A percentile compares a stretch with the other conserved stretches of the same genome.
phyloP scores from a whole-genome alignment of 331 rosid genomes.

The Stylosanthes scabra region DNA sequence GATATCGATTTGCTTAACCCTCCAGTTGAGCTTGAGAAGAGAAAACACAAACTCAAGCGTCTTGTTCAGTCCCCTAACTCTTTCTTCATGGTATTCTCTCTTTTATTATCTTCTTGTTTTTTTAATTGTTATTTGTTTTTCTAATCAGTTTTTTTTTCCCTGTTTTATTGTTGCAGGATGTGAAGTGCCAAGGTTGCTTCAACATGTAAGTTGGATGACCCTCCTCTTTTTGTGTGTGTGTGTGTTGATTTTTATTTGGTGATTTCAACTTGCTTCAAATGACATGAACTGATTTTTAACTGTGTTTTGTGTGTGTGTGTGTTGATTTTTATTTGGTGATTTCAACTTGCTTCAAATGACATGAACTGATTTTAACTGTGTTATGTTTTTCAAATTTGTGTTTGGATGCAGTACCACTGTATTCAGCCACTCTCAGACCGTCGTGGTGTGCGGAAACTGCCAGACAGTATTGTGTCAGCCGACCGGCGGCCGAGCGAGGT shows the following conservation, averaged over 20 bases:
- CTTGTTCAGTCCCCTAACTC: conserved; percentile 92
- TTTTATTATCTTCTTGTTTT: no score
- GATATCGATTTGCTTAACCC: conserved; percentile 89
- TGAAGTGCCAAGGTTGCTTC: conserved; percentile 93
- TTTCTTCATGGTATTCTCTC: conserved; percentile 77
- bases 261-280: no score
- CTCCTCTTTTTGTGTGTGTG: no score
- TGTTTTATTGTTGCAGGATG: conserved; percentile 55
- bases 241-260: no score
- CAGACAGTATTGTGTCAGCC: conserved; percentile 93
- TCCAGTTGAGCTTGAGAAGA: conserved; percentile 87
- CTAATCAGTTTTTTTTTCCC: not conserved
- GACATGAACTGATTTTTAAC: no score
- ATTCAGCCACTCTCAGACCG: conserved; percentile 92
- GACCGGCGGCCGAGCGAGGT: conserved; percentile 84
- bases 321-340: no score
- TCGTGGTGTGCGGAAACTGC: conserved; percentile 92
- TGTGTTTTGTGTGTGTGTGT: no score
- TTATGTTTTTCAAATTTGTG: no score
- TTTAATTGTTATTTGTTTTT: not conserved
- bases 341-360: not conserved
- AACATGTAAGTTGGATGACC: conserved; percentile 67
- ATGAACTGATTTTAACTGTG: not conserved
- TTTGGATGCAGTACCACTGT: conserved; percentile 79
- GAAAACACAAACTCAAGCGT: conserved; percentile 92